Evolutionary conservation across 495 filamentous ascomycete genomes (phyloP).

Genomic region (Penicillium soppii): DNA sequence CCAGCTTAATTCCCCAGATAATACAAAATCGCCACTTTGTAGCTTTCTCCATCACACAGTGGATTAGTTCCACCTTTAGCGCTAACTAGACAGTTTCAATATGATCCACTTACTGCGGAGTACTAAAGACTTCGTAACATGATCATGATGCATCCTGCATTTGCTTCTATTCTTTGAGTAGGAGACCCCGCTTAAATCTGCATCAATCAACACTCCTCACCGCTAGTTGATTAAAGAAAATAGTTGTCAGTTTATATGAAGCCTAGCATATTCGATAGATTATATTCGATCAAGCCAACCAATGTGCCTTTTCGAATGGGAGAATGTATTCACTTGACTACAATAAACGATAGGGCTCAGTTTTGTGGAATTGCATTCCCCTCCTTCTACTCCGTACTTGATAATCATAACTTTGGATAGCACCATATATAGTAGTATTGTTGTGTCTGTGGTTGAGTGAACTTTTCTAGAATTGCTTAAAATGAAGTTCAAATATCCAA

Average conservation of each 20-base stretch:
- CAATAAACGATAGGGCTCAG: too few relatives aligned
- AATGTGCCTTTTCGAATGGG: neutral
- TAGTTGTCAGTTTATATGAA: neutral
- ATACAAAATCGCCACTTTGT: neutral
- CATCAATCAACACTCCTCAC: neutral
- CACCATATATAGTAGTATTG: too few relatives aligned
- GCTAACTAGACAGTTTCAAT: neutral
- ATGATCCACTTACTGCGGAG: neutral
- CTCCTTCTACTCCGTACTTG: too few relatives aligned
- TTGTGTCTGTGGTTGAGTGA: too few relatives aligned
- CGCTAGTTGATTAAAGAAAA: slow-evolving; percentile 3
- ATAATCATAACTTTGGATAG: too few relatives aligned
- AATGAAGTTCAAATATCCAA: too few relatives aligned
- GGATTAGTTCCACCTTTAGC: slow-evolving; percentile 3
- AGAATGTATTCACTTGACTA: neutral
- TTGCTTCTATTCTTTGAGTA: neutral
- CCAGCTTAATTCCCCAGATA: neutral
- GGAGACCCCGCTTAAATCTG: neutral
- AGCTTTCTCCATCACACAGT: neutral
- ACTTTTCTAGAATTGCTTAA: too few relatives aligned
- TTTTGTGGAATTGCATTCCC: too few relatives aligned
- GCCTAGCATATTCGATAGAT: neutral
- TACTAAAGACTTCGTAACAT: too few relatives aligned
- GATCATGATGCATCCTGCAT: neutral
- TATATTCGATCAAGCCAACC: neutral